Percentiles rank a stretch among this genome's conserved stretches.
Conservation (phyloP, 2,329 filamentous ascomycete genomes). For the Diaporthe ilicicola region DNA sequence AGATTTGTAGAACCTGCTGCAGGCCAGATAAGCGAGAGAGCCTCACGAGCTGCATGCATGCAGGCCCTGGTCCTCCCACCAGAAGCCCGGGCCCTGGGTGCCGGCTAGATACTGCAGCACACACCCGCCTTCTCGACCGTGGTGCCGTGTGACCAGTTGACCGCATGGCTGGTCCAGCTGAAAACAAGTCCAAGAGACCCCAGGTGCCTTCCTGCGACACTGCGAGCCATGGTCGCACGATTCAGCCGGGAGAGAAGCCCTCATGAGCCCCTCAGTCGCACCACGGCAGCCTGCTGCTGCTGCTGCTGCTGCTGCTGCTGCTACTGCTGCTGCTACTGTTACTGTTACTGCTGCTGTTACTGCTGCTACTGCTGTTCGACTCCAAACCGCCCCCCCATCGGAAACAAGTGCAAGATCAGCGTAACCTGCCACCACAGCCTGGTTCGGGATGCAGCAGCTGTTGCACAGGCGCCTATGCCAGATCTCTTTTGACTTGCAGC, state of each 20-base stretch:
- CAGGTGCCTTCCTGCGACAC: constrained; percentile 12
- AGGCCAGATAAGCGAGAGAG: constrained; percentile 28
- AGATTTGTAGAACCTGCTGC: constrained; percentile 22
- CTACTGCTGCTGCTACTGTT: too few species aligned
- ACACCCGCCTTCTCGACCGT: neutral
- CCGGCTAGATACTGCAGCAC: constrained; percentile 13
- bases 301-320: too few species aligned
- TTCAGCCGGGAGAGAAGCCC: neutral
- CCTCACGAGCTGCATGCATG: neutral
- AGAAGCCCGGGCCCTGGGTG: constrained; percentile 13
- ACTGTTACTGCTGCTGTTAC: too few species aligned
- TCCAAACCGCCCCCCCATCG: neutral
- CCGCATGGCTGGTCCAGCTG: constrained; percentile 15
- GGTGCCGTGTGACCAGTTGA: constrained; percentile 13
- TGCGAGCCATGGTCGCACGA: constrained; percentile 21
- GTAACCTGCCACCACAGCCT: neutral
- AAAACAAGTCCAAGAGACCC: neutral
- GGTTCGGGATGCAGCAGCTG: constrained; percentile 1
- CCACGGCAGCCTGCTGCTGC: constrained; percentile 8
- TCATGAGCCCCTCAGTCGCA: constrained; percentile 3
- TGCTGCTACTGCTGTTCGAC: neutral
- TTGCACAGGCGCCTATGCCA: neutral
- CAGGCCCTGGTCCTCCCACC: neutral
- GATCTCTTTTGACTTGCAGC: constrained; percentile 4
- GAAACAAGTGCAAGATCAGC: neutral